phyloP scores from a whole-genome alignment of 2,329 filamentous ascomycete genomes.

The Sporothrix luriei region DNA sequence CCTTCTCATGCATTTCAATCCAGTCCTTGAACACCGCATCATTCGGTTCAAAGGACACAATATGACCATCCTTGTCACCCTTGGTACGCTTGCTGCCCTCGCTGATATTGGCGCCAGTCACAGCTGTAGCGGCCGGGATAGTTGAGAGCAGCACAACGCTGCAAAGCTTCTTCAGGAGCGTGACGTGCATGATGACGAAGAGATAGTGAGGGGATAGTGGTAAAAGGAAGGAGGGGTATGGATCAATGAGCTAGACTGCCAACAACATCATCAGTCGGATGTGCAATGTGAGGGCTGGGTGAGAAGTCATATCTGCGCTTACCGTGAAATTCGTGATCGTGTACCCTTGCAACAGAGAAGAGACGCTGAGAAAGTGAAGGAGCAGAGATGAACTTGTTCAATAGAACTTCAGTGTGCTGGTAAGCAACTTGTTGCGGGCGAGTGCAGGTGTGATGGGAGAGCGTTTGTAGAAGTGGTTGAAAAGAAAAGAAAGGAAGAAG shows the following conservation, averaged over 20 bases:
- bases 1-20: too few species aligned
- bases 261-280: background rate
- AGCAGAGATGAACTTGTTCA: too few species aligned
- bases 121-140: background rate
- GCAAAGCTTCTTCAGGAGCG: background rate
- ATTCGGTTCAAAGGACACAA: too few species aligned
- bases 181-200: background rate
- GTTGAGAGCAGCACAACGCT: background rate
- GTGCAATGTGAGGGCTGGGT: background rate
- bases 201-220: background rate
- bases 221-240: background rate
- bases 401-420: background rate
- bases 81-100: background rate
- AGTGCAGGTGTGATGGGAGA: background rate
- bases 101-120: background rate
- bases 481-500: background rate
- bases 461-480: background rate
- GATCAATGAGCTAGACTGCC: background rate
- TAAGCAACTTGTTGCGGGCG: background rate
- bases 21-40: too few species aligned
- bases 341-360: too few species aligned
- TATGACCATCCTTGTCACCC: too few species aligned
- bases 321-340: background rate
- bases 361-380: too few species aligned
- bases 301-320: background rate